These are phyloP conservation scores for Teunomyces aglyptinius DNA, from an alignment of 805 yeast species.

Conservation along the genomic window DNA sequence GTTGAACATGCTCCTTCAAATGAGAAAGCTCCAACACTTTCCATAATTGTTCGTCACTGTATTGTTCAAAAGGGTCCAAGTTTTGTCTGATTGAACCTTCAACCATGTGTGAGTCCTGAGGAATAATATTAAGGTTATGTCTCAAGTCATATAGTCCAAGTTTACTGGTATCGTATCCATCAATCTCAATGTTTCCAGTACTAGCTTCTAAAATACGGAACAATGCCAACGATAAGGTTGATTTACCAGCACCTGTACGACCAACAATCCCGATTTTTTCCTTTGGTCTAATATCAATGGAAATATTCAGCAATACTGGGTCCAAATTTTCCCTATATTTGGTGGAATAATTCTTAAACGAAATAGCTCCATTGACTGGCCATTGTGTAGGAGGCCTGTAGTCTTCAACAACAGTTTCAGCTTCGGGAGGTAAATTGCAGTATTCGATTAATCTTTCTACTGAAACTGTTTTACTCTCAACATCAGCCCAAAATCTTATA, in stretches of 20 bases:
- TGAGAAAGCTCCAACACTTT: slow-evolving; percentile 26
- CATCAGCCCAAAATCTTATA: slow-evolving; percentile 33
- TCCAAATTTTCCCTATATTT: slow-evolving; percentile 25
- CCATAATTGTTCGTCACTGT: slow-evolving; percentile 25
- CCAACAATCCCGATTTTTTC: slow-evolving; percentile 32
- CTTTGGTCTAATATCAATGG: slow-evolving; percentile 19
- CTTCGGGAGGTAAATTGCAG: slow-evolving; percentile 26
- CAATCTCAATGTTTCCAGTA: slow-evolving; percentile 24
- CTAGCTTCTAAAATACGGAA: slow-evolving; percentile 29
- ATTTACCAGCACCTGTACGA: slow-evolving; percentile 31
- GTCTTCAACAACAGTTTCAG: slow-evolving; percentile 11
- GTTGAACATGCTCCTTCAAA: slow-evolving; percentile 22
- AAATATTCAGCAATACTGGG: slow-evolving; percentile 23
- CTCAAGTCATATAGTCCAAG: slow-evolving; percentile 28
- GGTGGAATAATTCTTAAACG: slow-evolving; percentile 23
- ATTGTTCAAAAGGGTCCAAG: slow-evolving; percentile 24
- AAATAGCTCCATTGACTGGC: slow-evolving; percentile 23
- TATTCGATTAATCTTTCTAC: slow-evolving; percentile 39
- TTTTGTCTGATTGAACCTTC: slow-evolving; percentile 26
- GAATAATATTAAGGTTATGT: slow-evolving; percentile 26
- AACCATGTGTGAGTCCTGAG: slow-evolving; percentile 27
- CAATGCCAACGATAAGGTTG: slow-evolving; percentile 26
- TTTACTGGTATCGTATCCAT: slow-evolving; percentile 19
- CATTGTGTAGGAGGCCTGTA: slow-evolving; percentile 14
- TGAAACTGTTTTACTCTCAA: slow-evolving; percentile 33